Evolutionary conservation across 148 eudicot genomes (phyloP).

Genomic region (Amaranthus palmeri): DNA sequence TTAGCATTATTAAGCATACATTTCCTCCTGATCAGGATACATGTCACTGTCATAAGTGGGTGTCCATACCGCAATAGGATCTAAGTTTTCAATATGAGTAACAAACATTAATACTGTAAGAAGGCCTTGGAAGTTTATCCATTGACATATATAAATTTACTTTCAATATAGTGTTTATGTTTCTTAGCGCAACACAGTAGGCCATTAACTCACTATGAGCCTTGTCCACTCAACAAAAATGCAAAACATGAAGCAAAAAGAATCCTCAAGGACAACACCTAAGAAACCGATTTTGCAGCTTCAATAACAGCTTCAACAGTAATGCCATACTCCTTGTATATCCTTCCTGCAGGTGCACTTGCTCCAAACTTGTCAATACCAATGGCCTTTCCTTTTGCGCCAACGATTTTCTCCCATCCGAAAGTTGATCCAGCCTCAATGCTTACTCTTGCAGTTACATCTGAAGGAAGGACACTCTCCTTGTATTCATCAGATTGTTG

Average conservation of each 20-base stretch:
- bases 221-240: too few species aligned
- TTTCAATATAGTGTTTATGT: too few species aligned
- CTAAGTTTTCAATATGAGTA: too few species aligned
- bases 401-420: slow-evolving; percentile 61
- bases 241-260: slow-evolving; percentile 1
- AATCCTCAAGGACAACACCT: not conserved
- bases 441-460: slow-evolving; percentile 55
- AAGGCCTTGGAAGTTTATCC: too few species aligned
- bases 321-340: slow-evolving; percentile 60
- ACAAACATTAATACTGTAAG: too few species aligned
- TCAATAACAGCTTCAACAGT: slow-evolving; percentile 60
- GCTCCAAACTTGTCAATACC: slow-evolving; percentile 62
- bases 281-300: slow-evolving; percentile 48
- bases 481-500: slow-evolving; percentile 51
- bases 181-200: too few species aligned
- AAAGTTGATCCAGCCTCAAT: slow-evolving; percentile 67
- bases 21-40: too few species aligned
- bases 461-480: slow-evolving; percentile 55
- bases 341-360: slow-evolving; percentile 56
- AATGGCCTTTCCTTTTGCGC: slow-evolving; percentile 55
- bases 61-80: too few species aligned
- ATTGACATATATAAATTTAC: too few species aligned
- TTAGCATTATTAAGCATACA: too few species aligned
- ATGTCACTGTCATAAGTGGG: too few species aligned
- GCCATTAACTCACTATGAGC: too few species aligned